Percentiles rank a stretch among this genome's conserved stretches.
phyloP scores from a whole-genome alignment of 148 eudicot genomes.

The Rhododendron ovatum region DNA sequence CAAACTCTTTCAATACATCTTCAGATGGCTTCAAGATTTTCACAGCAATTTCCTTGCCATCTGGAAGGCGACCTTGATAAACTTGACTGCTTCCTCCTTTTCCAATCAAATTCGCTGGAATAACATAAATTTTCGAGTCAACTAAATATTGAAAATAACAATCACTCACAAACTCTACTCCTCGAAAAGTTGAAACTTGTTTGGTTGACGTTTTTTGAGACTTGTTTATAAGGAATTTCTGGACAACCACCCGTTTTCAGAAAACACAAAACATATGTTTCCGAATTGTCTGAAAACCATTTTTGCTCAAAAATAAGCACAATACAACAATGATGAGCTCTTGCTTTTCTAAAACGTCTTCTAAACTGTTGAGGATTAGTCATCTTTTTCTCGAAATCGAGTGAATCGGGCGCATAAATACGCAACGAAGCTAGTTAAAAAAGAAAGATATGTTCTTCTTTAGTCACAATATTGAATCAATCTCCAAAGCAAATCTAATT shows the following conservation, averaged over 20 bases:
- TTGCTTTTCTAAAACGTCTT: not conserved
- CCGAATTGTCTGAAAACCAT: not conserved
- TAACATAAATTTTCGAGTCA: conserved; percentile 2
- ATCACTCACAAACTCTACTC: not conserved
- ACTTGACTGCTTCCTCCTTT: conserved; percentile 91
- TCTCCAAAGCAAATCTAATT: not conserved
- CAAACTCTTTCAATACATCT: conserved; percentile 61
- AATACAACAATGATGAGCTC: not conserved
- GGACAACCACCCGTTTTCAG: not conserved
- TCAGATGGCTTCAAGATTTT: conserved; percentile 70
- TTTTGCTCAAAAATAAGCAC: not conserved
- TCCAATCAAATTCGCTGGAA: conserved; percentile 80
- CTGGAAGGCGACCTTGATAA: conserved; percentile 73
- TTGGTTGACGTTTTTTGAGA: not conserved
- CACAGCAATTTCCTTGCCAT: conserved; percentile 75
- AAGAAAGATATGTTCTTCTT: not conserved
- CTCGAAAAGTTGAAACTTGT: not conserved
- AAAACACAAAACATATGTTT: not conserved
- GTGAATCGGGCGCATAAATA: not conserved
- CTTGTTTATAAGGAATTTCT: not conserved
- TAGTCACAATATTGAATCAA: not conserved
- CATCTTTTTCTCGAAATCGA: not conserved
- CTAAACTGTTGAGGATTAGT: not conserved
- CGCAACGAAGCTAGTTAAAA: not conserved
- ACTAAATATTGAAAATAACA: not conserved